Evolutionary conservation across 805 yeast genomes (phyloP), one percentile per base, ranked within the genome.

Genomic region (Myxozyma geophila): DNA sequence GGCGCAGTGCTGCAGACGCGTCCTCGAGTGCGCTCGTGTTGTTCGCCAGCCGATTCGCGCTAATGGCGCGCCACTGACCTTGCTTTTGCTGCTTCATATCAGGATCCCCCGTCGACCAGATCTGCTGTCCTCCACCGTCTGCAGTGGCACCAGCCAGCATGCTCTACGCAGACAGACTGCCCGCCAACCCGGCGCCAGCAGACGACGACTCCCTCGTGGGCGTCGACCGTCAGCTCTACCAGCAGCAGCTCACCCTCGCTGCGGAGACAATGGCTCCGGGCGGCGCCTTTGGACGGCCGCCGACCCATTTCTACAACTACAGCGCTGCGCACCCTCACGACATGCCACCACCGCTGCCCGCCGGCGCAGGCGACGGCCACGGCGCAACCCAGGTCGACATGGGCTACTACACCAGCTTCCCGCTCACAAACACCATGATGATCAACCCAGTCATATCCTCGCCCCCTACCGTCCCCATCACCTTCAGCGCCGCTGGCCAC

Each of bases 261-360:
- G 47, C 47, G 4, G 47, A 43, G 47, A 43, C 47, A 17, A 43
- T 43, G 47, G 47, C 47, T 7, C 47, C 47, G 4, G 47, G 47
- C 21, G 19, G 47, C 21, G 47, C 47, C 10, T 43, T 13, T n/a
- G 47, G 47, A 15, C n/a, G 47, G 2, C 47, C 47, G 2, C 47
- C 47, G 47, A n/a, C 47, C 21, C 47, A 13, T 43, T 2, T 43
- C 47, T 19, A 43, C 10, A 2, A 43, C 47, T 43, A 43, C 21
- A n/a, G 21, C 21, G 15, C 17, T 4, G 21, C 47, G 2, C 21
- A n/a, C 21, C 2, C 47, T 4, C 15, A 43, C 47, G 17, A n/a
- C 21, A 43, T 43, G 47, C 28, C 28, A 28, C 28, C 28, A 2
- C 28, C 2, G 28, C 28, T 28, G 28, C 28, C 28, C 28, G 28